phyloP scores from a whole-genome alignment of 345 rosid species.

The Zanthoxylum bungeanum region DNA sequence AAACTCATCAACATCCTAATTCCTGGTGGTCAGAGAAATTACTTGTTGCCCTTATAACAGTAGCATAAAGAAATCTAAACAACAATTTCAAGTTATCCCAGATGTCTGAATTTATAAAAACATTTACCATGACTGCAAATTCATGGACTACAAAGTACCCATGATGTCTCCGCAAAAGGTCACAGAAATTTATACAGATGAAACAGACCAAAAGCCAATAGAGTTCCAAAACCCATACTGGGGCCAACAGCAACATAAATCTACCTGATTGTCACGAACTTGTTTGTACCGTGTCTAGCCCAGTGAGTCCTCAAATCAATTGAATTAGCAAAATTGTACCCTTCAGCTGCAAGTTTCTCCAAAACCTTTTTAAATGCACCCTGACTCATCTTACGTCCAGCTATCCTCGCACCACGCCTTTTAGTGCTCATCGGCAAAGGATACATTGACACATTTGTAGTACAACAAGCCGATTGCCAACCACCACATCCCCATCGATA shows the following conservation, averaged over 20 bases:
- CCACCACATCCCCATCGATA: constrained; percentile 99
- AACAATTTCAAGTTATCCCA: constrained; percentile 20
- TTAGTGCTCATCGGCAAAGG: constrained; percentile 97
- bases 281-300: constrained; percentile 99
- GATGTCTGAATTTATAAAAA: constrained; percentile 27
- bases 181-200: constrained; percentile 40
- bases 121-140: constrained; percentile 30
- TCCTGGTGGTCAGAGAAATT: constrained; percentile 22
- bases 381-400: constrained; percentile 98
- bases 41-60: constrained; percentile 29
- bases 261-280: constrained; percentile 98
- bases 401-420: constrained; percentile 91
- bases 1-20: constrained; percentile 41
- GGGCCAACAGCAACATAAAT: constrained; percentile 19
- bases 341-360: constrained; percentile 94
- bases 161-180: constrained; percentile 39
- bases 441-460: constrained; percentile 83
- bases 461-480: constrained; percentile 98
- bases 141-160: constrained; percentile 37
- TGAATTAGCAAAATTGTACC: constrained; percentile 67
- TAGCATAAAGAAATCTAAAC: constrained; percentile 30
- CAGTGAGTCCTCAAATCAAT: constrained; percentile 91
- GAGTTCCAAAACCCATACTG: constrained; percentile 13
- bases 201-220: constrained; percentile 34
- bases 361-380: constrained; percentile 97